These are phyloP conservation scores for Vanrija sp. DNA, from an alignment of 1,284 basidiomycete genomes.

Conservation along the genomic window DNA sequence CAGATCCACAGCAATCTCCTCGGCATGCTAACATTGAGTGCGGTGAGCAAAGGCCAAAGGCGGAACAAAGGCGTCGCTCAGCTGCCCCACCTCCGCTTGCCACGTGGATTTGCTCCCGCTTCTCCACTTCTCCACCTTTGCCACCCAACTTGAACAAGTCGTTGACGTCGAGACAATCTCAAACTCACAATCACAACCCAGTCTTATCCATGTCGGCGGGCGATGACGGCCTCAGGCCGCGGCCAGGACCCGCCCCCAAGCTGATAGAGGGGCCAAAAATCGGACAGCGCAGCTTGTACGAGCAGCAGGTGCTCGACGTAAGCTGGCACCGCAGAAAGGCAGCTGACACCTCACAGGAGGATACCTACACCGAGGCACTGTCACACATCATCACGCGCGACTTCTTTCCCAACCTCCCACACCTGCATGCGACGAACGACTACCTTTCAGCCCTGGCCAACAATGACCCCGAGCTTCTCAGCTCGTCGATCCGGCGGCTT, in stretches of 20 bases:
- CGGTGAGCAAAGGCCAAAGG: no score
- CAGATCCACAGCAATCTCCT: no score
- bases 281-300: constrained; percentile 40
- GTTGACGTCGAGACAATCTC: background rate
- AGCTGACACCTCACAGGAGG: constrained; percentile 56
- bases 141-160: constrained; percentile 3
- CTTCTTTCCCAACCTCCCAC: constrained; percentile 89
- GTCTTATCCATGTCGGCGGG: background rate
- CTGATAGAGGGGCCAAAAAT: constrained; percentile 31
- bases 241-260: constrained; percentile 27
- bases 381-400: constrained; percentile 92
- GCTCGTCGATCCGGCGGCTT: constrained; percentile 66
- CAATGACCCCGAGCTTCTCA: constrained; percentile 67
- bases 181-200: background rate
- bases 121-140: background rate
- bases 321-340: constrained; percentile 6
- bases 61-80: no score
- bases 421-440: constrained; percentile 77
- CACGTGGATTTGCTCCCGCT: background rate
- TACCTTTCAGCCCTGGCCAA: constrained; percentile 73
- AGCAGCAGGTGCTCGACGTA: constrained; percentile 43
- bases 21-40: no score
- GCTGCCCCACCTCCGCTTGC: background rate
- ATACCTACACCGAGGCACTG: constrained; percentile 88
- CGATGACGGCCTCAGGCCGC: constrained; percentile 26